Conservation (phyloP, 331 rosid genomes). For the Quercus phellos region DNA sequence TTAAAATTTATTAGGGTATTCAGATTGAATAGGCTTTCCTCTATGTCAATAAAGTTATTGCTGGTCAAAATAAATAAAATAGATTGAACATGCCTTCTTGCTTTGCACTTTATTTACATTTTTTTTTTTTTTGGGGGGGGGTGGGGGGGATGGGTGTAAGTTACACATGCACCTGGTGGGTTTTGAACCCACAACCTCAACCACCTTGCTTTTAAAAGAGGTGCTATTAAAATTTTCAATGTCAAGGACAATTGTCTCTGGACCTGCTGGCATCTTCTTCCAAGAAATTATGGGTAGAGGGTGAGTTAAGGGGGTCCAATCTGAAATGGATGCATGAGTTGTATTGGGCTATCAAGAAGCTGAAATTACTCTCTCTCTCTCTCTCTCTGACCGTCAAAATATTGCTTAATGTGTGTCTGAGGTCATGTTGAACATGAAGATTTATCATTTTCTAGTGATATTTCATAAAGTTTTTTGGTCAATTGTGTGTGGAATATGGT, state of each 20-base stretch:
- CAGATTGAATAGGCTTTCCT: too few species aligned
- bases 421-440: not conserved
- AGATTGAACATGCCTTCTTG: not conserved
- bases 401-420: not conserved
- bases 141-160: too few species aligned
- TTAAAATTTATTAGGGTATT: not conserved
- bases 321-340: not conserved
- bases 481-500: not conserved
- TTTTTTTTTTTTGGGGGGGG: not conserved
- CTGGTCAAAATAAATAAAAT: not conserved
- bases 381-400: not conserved
- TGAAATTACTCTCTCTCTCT: too few species aligned
- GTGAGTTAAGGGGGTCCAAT: not conserved
- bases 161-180: too few species aligned
- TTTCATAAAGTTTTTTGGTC: not conserved
- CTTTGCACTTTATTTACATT: not conserved
- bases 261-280: not conserved
- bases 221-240: not conserved
- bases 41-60: too few species aligned
- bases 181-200: too few species aligned
- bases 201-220: too few species aligned
- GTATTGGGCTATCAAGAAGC: not conserved
- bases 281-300: not conserved
- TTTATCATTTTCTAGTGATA: not conserved
- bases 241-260: not conserved